Evolutionary conservation across 169 alveolate species (phyloP), one percentile per base, ranked within the genome.

Genomic region (Cryptosporidium canis): DNA sequence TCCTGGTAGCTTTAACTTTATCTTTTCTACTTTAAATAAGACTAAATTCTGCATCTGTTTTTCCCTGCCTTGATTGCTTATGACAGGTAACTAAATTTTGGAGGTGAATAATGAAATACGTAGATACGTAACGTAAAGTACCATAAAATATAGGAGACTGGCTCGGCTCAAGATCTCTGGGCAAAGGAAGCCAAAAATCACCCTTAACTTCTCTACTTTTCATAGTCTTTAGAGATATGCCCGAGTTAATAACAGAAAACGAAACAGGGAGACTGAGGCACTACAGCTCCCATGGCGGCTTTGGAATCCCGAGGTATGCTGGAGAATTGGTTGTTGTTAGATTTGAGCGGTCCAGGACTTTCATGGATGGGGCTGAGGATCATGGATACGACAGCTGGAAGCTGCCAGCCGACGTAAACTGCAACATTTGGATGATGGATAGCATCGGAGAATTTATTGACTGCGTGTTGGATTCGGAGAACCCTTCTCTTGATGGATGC

Each of bases 351-450:
- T 24, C 41, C 8, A 33, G 4, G 41, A 21, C 14, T 56, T 21
- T 55, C 18, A 48, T 29, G 5, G 67, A 55, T 31, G 37, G n/a
- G 29, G 6, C 8, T 0, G 24, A 44, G 6, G 1, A 61, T 77
- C 14, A 39, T 27, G 66, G 35, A 12, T 66, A 1, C 18, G 43
- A 44, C 41, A 16, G 14, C 9, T 58, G 70, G 70, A 77, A 77
- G 51, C 47, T 58, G 0, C 72, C 87, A 16, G 72, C n/a, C 0
- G 87, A 77, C 61, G 16, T 55, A 44, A 77, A 58, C 14, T 77
- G 87, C 27, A 55, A 61, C 24, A 48, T 77, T 41, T 77, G 87
- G 87, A 18, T 77, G 64, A 77, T 77, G 87, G 87, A 77, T 61
- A 48, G 66, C 3, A n/a, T 61, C 6, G 87, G 87, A 2, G 87